Evolutionary conservation across 1,284 basidiomycete species (phyloP).

Genomic region (Puccinia polysora): DNA sequence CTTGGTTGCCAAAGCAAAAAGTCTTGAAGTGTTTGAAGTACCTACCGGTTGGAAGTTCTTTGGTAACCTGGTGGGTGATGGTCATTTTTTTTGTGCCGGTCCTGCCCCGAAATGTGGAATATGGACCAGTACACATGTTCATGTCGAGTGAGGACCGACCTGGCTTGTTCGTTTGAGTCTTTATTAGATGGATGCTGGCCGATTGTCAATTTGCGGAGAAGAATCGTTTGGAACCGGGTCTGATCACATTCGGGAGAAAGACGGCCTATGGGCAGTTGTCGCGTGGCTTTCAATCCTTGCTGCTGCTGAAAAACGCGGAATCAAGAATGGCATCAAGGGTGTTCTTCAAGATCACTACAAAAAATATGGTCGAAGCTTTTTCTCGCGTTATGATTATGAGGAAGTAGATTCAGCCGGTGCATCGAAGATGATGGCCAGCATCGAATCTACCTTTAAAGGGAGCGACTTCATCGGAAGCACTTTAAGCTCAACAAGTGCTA

Average conservation of each 20-base stretch:
- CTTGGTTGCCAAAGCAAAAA: slow-evolving; percentile 88
- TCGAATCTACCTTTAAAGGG: slow-evolving; percentile 68
- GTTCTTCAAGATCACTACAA: slow-evolving; percentile 79
- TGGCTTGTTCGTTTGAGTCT: no score
- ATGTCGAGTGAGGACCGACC: background rate
- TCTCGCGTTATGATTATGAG: slow-evolving; percentile 82
- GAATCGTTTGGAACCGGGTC: slow-evolving; percentile 99
- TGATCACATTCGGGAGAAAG: slow-evolving; percentile 98
- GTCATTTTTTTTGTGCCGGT: background rate
- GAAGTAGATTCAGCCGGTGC: slow-evolving; percentile 90
- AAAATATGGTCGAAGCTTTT: slow-evolving; percentile 89
- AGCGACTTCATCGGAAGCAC: slow-evolving; percentile 65
- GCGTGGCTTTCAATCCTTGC: slow-evolving; percentile 98
- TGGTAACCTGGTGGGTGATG: slow-evolving; percentile 66
- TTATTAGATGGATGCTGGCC: slow-evolving; percentile 80
- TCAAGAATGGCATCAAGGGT: slow-evolving; percentile 77
- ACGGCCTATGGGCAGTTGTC: slow-evolving; percentile 96
- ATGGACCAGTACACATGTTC: background rate
- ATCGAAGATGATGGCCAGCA: slow-evolving; percentile 71
- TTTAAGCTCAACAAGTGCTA: slow-evolving; percentile 65
- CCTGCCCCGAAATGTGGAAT: background rate
- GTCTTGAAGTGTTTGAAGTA: slow-evolving; percentile 90
- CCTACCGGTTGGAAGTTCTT: slow-evolving; percentile 99
- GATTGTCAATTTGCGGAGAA: slow-evolving; percentile 95
- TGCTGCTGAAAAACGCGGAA: slow-evolving; percentile 75